Base-by-base conservation (phyloP, 805 yeast species). In the Nakazawaea anatomiae region DNA sequence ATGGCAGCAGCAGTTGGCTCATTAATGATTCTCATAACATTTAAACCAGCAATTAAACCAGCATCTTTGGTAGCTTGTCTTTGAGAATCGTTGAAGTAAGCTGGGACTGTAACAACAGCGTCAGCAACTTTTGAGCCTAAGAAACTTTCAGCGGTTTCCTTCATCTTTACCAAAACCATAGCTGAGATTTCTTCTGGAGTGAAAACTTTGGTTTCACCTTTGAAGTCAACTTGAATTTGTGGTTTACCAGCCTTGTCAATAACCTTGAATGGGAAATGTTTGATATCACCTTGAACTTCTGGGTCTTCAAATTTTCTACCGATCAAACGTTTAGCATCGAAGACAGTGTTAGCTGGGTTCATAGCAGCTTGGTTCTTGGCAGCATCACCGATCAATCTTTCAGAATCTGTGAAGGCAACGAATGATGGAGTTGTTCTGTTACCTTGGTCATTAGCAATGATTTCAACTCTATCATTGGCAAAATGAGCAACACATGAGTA, bases 61-160 rank as follows among this genome's bases (percentile, higher is more conserved):
- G 97, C 96, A 72, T 90, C 97, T 79, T 90, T 91, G 65, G 97
- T 90, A 55, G 97, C 97, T 76, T 91, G 97, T 79, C 97, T 88
- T 76, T 91, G 97, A 51, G 97, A 89, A 72, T 90, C 97, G 74
- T 91, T 91, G 80, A 90, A 90, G 76, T 90, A 90, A 54, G 97
- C 97, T 50, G 97, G 97, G 58, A 90, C 97, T 48, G 97, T 91
- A 66, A 90, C 87, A 65, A 90, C 97, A 50, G 97, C 97, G 65
- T 90, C 92, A 61, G 82, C 83, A 58, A 90, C 96, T 65, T 75
- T 76, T 65, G 79, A 74, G 69, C 97, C 97, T 62, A 90, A 80
- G 78, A 79, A 87, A 63, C 86, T 83, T 80, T 90, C 97, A 59
- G 97, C 97, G 54, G 79, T 76, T 64, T 84, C 90, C 77, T 82